Base-by-base conservation (phyloP, 331 rosid species). In the Acacia concinna region DNA sequence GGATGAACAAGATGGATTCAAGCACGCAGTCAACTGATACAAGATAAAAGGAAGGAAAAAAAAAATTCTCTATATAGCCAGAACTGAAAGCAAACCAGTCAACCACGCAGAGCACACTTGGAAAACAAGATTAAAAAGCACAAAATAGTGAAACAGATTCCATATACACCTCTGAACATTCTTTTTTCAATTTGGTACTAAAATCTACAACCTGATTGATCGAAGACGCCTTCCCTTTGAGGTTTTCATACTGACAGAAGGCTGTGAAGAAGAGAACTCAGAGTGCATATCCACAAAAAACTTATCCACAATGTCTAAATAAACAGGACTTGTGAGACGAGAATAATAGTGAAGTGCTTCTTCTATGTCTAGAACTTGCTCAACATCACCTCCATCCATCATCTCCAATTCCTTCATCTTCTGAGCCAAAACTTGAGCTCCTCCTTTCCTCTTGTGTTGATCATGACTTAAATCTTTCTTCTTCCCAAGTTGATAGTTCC, bases 331-430 rank as follows among this genome's bases (percentile, higher is more conserved):
- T 27, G 76, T 93, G 37, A 95, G 96, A 51, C 98, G 88, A 76
- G 98, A 96, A 81, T 96, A 93, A 84, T 96, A 96, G 74, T 96
- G 99, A 3, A 96, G 85, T 59, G 98, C 99, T 78, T 96, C 99
- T 88, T 93, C 99, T 32, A 96, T 85, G 73, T 96, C 99, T 71
- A 96, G 52, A 56, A 84, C 96, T 37, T 96, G 98, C 71, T 96
- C 98, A 83, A 93, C 83, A 86, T 96, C 98, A 70, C 89, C 81
- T 25, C 91, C 68, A 71, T 93, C 94, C 69, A 86, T 73, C 93
- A 90, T 90, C 81, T 96, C 99, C 82, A 91, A 84, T 23, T 96
- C 99, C 89, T 88, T 91, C 91, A 93, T 93, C 88, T 88, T 93
- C 59, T 86, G 85, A 6, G 84, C 96, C n/a, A 96, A 78, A 9